Conservation (phyloP, 2,329 filamentous ascomycete species). For the Nigrospora sphaerica region DNA sequence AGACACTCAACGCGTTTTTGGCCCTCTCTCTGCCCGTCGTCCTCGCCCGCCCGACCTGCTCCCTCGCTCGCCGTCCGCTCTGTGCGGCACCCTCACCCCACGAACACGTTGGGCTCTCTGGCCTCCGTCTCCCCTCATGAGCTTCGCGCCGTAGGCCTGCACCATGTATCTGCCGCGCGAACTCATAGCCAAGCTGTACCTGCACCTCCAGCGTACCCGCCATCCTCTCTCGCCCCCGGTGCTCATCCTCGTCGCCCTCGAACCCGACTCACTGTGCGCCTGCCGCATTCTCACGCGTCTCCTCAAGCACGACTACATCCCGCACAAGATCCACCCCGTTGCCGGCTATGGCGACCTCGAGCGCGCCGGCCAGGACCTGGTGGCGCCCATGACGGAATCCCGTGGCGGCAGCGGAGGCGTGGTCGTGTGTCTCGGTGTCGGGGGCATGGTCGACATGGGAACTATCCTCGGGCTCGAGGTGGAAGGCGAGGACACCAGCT, state of each 20-base stretch:
- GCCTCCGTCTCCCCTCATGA: no score
- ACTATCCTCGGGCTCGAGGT: conserved; percentile 68
- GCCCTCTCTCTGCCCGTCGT: no score
- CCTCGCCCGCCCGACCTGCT: no score
- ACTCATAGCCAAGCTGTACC: conserved; percentile 85
- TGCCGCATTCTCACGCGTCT: conserved; percentile 88
- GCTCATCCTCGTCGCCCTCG: conserved; percentile 84
- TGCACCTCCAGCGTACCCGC: conserved; percentile 76
- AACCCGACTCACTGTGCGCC: conserved; percentile 91
- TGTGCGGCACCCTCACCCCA: no score
- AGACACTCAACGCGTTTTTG: no score
- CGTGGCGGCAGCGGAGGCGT: conserved; percentile 81
- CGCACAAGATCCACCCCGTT: conserved; percentile 93
- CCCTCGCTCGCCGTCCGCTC: no score
- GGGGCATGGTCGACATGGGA: conserved; percentile 82
- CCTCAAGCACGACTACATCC: conserved; percentile 96
- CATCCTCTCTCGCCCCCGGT: conserved; percentile 89
- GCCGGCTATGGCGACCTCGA: conserved; percentile 86
- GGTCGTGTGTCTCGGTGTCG: conserved; percentile 87
- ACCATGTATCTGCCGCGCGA: conserved; percentile 90
- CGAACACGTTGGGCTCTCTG: no score
- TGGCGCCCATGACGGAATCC: conserved; percentile 78
- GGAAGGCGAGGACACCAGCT: conserved; percentile 58
- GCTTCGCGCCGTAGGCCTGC: background rate
- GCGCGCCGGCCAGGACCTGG: conserved; percentile 69